Base-by-base conservation (phyloP, 306 rosid genomes). In the Benincasa hispida region DNA sequence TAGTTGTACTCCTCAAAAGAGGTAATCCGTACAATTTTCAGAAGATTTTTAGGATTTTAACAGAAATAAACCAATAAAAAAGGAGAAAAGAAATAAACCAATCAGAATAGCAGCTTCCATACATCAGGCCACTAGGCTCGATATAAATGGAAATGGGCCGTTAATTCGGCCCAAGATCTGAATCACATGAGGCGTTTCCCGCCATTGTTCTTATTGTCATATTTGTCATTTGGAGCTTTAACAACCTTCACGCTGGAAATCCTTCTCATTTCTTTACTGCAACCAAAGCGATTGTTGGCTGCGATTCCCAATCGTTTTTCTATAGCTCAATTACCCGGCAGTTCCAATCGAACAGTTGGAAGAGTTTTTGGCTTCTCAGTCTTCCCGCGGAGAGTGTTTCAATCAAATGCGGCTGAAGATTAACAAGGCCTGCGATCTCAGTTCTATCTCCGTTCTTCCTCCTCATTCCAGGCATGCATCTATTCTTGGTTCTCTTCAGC, bases 401-500 rank as follows among this genome's bases (percentile, higher is more conserved):
- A 22, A 63, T 79, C 35, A 51, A 65, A 89, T 86, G 86, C 83
- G 79, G 85, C 80, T 94, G 86, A 92, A 88, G 89, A 94, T 94
- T 77, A 94, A 94, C 85, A 94, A 90, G 83, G 96, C 89, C 77
- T 84, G 87, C 79, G 99, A 94, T 87, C 87, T 94, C 82, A 81
- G 83, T 83, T 89, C 98, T 77, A 92, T 94, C 82, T 91, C 98
- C 22, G 95, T 91, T 78, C 90, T 94, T 60, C 93, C 98, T 85
- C 97, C 91, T 74, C 92, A 78, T 51, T 53, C 84, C 54, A 90
- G 92, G 96, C 80, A 61, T 77, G 79, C 19, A 24, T 57, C 59
- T 14, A 2, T 75, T 25, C 14, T 81, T 45, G 27, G 32, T 51
- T 25, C 0, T 34, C 14, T 62, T 21, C 11, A 12, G 56, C 28